Evolutionary conservation across 495 filamentous ascomycete species (phyloP), one percentile per base, ranked within the genome.

Genomic region (Clohesyomyces aquaticus): DNA sequence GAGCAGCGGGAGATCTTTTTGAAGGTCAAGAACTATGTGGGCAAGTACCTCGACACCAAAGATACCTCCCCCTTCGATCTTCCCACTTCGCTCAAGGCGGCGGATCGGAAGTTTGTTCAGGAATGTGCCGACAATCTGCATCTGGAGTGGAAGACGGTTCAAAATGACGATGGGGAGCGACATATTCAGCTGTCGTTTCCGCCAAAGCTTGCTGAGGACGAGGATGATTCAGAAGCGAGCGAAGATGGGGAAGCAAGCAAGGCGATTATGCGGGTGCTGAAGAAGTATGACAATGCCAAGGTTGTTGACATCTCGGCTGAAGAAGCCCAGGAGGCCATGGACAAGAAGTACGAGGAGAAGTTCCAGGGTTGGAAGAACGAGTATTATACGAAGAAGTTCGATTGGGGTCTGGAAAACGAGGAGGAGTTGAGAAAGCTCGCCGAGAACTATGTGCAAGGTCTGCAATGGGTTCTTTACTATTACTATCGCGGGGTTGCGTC

Each of bases 391-490:
- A 78, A 80, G n/a, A 98, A 97, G 71, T 94, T 96, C 66, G 89
- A 85, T 41, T 98, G 93, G 89, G 87, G 87, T n/a, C 79, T 88
- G 18, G 87, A 93, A 47, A 89, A 92, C 70, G 85, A 96, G 49
- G 80, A 85, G 19, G 91, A 96, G 71, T 81, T 98, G 72, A 86
- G 80, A 43, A 87, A 90, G 62, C 79, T 99, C 65, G 86, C 90
- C 0, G 91, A 96, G 76, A 99, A 98, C 77, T 99, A 99, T 74
- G 89, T 99, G 4, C 90, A 98, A 78, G 95, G 95, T 26, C 77
- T 99, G 52, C 95, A 99, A 71, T 99, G 95, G 95, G 95, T 99
- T 32, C 78, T 99, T 38, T 96, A 88, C 76, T 98, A 98, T 77
- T 99, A 99, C 73, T 98, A 99, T 73, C 87, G 89, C 55, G 94